Conservation (phyloP, 495 filamentous ascomycete species). For the Lentithecium fluviatile region DNA sequence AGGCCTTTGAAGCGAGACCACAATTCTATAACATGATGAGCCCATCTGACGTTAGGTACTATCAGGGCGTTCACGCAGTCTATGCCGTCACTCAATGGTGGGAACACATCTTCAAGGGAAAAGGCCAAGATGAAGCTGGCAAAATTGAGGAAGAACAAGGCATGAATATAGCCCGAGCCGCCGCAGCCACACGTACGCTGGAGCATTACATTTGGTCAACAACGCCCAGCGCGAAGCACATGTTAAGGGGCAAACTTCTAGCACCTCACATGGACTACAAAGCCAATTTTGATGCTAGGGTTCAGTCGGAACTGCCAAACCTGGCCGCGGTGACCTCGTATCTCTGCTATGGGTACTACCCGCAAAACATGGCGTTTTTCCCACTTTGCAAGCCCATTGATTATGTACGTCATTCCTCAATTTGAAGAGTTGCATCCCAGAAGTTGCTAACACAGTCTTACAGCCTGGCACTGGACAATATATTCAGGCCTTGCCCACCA, state of each 20-base stretch:
- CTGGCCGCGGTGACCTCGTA: slow-evolving; percentile 36
- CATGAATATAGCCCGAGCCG: slow-evolving; percentile 49
- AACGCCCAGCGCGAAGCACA: slow-evolving; percentile 39
- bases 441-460: too few relatives aligned
- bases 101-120: slow-evolving; percentile 26
- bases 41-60: too few relatives aligned
- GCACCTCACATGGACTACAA: slow-evolving; percentile 42
- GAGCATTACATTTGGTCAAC: slow-evolving; percentile 53
- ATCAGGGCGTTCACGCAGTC: slow-evolving; percentile 25
- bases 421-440: too few relatives aligned
- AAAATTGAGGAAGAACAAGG: slow-evolving; percentile 43
- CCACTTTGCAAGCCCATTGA: slow-evolving; percentile 14
- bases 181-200: slow-evolving; percentile 41
- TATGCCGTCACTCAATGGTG: slow-evolving; percentile 34
- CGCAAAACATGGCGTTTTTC: slow-evolving; percentile 21
- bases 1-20: too few relatives aligned
- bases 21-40: too few relatives aligned
- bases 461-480: too few relatives aligned
- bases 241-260: slow-evolving; percentile 21
- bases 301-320: slow-evolving; percentile 29
- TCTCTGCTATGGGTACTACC: slow-evolving; percentile 29
- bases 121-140: slow-evolving; percentile 16
- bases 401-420: too few relatives aligned
- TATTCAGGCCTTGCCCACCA: slow-evolving; percentile 28
- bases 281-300: slow-evolving; percentile 34